Evolutionary conservation across 352 stramenopile species (phyloP), one percentile per base, ranked within the genome.

Genomic region (Globisporangium yorkense): DNA sequence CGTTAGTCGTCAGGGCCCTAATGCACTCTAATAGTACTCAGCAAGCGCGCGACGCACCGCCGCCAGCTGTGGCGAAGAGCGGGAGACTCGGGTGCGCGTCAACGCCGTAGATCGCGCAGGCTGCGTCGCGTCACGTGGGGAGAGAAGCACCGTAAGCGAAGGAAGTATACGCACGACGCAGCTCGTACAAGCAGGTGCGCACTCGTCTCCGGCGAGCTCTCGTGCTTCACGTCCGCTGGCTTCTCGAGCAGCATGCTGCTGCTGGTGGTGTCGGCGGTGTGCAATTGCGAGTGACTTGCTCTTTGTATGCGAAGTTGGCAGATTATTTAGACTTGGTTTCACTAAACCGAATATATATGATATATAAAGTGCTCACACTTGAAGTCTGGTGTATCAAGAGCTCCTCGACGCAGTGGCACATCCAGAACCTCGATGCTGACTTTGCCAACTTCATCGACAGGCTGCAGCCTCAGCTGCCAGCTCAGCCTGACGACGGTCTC

Each of bases 81-180:
- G 69, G 59, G 54, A 84, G 71, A 57, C 50, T 83, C n/a, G 85
- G 83, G 65, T 95, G 83, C 29, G 81, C 81, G 63, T 95, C 85
- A 16, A 95, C 71, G 49, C 83, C 81, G 61, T 95, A 95, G 66
- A 95, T 93, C 52, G 83, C 81, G 53, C 76, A 82, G 16, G 77
- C 83, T 92, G 53, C 31, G 56, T 21, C 47, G 5, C n/a, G 33
- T 59, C 18, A 46, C 37, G 27, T 35, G 64, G 60, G 15, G 7
- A 67, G 6, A 57, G 27, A 62, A 46, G 33, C 10, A 13, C 18
- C 0, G 35, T 43, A 9, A 68, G 48, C 45, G 9, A 56, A 21
- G 54, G 3, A 1, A 15, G 8, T 47, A 24, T 47, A 24, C 18
- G 20, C 9, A 5, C 8, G 18, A 15, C 2, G 41, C 41, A 21